Evolutionary conservation across 805 yeast genomes (phyloP).

Genomic region (Ogataea pilisensis): DNA sequence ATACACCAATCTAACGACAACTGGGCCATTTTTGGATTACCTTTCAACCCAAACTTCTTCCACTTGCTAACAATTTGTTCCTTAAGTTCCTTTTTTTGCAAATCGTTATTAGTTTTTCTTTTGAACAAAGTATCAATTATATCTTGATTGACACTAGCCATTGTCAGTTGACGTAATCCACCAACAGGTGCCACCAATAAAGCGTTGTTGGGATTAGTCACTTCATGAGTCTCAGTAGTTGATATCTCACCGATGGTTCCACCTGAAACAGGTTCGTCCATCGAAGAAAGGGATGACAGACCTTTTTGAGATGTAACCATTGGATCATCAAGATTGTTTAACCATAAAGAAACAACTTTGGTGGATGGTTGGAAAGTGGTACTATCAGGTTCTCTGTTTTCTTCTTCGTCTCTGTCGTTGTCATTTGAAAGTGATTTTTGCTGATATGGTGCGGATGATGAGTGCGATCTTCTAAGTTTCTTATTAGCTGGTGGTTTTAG

Average conservation of each 20-base stretch:
- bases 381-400: not conserved
- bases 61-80: conserved; percentile 16
- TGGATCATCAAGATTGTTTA: conserved; percentile 26
- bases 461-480: not conserved
- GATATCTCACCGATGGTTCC: conserved; percentile 17
- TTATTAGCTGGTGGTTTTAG: too few relatives aligned
- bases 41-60: conserved; percentile 18
- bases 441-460: not conserved
- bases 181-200: conserved; percentile 39
- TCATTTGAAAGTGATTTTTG: not conserved
- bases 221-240: conserved; percentile 2
- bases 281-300: conserved; percentile 13
- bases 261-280: conserved; percentile 9
- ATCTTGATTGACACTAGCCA: conserved; percentile 22
- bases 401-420: not conserved
- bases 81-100: conserved; percentile 13
- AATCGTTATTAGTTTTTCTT: not conserved
- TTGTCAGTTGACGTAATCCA: conserved; percentile 37
- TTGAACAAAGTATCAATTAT: conserved; percentile 19
- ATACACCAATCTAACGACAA: conserved; percentile 30
- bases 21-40: conserved; percentile 31
- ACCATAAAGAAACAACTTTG: conserved; percentile 25
- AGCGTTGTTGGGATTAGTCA: conserved; percentile 15
- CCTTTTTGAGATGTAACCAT: conserved; percentile 21
- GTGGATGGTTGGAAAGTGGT: conserved; percentile 28